Percentiles rank a stretch among this genome's conserved stretches.
These are phyloP conservation scores for Bruguiera sexangula DNA, from an alignment of 345 rosid genomes.

Conservation along the genomic window DNA sequence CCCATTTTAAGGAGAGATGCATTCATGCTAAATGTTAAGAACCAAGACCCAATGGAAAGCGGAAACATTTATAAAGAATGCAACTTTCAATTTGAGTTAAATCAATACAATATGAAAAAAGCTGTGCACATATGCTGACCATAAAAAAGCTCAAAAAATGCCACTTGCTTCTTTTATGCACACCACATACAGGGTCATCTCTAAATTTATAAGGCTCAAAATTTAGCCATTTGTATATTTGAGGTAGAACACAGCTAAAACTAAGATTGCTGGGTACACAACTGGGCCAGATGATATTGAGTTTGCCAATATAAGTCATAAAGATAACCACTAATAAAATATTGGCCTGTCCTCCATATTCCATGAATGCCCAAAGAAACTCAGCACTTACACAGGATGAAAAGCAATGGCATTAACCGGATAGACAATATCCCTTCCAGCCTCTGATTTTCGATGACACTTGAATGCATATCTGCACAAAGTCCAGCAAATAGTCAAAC, in stretches of 20 bases:
- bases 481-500: neutral
- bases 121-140: neutral
- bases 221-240: too few species aligned
- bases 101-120: neutral
- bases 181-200: too few species aligned
- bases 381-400: conserved; percentile 86
- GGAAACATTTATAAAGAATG: neutral
- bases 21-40: neutral
- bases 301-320: too few species aligned
- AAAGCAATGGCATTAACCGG: conserved; percentile 95
- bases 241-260: too few species aligned
- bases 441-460: conserved; percentile 97
- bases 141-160: too few species aligned
- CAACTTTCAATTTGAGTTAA: neutral
- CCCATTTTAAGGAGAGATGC: neutral
- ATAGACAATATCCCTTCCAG: conserved; percentile 91
- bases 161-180: too few species aligned
- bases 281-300: too few species aligned
- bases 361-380: neutral
- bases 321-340: too few species aligned
- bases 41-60: neutral
- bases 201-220: too few species aligned
- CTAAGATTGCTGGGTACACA: too few species aligned
- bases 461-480: conserved; percentile 89
- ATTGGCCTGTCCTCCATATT: neutral